Base-by-base conservation (phyloP, 2,329 filamentous ascomycete species). In the Penicillium hesseltinei region DNA sequence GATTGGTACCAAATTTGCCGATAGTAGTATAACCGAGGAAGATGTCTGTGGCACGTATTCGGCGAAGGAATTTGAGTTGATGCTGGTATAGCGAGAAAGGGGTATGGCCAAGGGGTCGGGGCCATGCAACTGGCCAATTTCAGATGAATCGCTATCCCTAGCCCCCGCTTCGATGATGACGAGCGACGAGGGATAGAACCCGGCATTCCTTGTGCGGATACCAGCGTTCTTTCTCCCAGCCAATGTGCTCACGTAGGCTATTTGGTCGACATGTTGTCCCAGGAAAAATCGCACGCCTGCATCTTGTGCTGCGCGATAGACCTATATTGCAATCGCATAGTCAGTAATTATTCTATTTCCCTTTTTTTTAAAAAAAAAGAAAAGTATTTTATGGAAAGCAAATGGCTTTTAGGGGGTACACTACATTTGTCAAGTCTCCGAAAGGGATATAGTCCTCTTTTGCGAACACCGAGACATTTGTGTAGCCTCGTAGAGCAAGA, bases 171-270 rank as follows among this genome's bases (percentile, higher is more conserved):
- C 54, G 15, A 57, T 47, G 23, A 57, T 53, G 15, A 57, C 49
- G 10, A 53, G 21, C 7, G 48, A 52, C 11, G 54, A 57, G 21
- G 49, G 35, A 39, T 57, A 23, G 11, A 57, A 57, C 31, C 19
- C 43, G 29, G 36, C 44, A 53, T 57, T 44, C 49, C 23, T 46
- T 35, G 49, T 57, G 49, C 54, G 54, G 21, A 57, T 46, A 6
- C 54, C 54, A 19, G 48, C 54, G 21, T 21, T 52, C 29, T 47
- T 57, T 27, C 11, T 46, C 6, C 54, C 54, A 6, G 42, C 15
- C 49, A 57, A 36, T 31, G 43, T 57, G 49, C 54, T 57, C 42
- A 57, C 54, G 17, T 53, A 53, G 21, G 29, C 23, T 40, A 57
- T 47, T 39, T 53, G 49, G 27, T 47, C 54, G 17, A 57, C 49